Evolutionary conservation across 2,329 filamentous ascomycete genomes (phyloP).

Genomic region (Penicillium nordicum): DNA sequence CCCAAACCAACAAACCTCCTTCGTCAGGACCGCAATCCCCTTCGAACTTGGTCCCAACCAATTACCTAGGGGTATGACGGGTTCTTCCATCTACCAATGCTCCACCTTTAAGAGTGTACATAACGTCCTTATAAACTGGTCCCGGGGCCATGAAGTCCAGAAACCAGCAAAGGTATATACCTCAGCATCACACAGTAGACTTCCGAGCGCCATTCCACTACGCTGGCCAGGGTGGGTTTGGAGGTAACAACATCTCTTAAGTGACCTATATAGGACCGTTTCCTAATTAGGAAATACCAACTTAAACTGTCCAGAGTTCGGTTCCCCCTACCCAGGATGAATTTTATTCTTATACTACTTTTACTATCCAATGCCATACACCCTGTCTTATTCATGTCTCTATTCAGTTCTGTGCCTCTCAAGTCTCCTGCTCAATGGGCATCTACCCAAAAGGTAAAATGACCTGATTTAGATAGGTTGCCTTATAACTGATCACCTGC

Average conservation of each 20-base stretch:
- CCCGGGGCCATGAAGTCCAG: no score
- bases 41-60: no score
- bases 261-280: background rate
- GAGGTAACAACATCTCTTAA: background rate
- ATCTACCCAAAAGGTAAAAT: background rate
- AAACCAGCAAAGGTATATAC: no score
- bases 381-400: background rate
- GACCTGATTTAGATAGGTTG: background rate
- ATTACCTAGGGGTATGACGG: no score
- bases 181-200: no score
- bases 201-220: no score
- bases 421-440: background rate
- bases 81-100: no score
- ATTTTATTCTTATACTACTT: background rate
- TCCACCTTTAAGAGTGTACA: no score
- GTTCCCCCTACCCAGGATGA: background rate
- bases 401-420: background rate
- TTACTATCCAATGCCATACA: background rate
- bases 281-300: background rate
- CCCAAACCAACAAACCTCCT: no score
- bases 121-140: no score
- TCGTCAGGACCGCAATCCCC: no score
- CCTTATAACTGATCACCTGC: background rate
- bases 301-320: background rate
- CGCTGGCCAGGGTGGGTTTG: no score